phyloP scores from a whole-genome alignment of 805 yeast species.

The Ogataea trehalophila region DNA sequence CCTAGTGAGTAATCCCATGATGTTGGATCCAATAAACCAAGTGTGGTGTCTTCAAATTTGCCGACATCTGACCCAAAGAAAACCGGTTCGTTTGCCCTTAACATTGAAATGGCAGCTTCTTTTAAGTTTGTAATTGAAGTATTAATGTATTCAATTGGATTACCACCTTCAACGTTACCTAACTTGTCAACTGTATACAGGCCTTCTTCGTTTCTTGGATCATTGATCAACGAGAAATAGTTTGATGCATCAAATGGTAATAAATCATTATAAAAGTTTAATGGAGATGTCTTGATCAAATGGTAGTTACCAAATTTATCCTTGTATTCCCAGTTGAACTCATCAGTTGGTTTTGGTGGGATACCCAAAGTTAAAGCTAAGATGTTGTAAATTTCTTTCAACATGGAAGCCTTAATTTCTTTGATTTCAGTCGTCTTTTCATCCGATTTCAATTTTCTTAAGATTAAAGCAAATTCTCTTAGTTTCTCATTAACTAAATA shows the following conservation, averaged over 20 bases:
- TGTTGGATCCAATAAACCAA: conserved; percentile 69
- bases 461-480: conserved; percentile 69
- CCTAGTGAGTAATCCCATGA: conserved; percentile 66
- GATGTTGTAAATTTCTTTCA: conserved; percentile 61
- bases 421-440: conserved; percentile 30
- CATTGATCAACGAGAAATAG: conserved; percentile 69
- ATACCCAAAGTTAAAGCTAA: conserved; percentile 68
- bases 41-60: conserved; percentile 53
- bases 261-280: conserved; percentile 54
- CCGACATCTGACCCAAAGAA: conserved; percentile 89
- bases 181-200: conserved; percentile 72
- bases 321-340: conserved; percentile 67
- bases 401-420: conserved; percentile 33
- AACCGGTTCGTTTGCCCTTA: conserved; percentile 71
- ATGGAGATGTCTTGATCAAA: conserved; percentile 54
- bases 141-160: conserved; percentile 71
- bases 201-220: conserved; percentile 72
- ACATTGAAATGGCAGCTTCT: conserved; percentile 59
- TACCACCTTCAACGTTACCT: conserved; percentile 71
- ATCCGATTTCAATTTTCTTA: conserved; percentile 47
- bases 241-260: conserved; percentile 47
- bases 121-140: conserved; percentile 57
- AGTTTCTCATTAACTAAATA: conserved; percentile 63
- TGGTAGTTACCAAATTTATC: conserved; percentile 65
- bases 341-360: conserved; percentile 69